These are phyloP conservation scores for Paecilomyces niveus DNA, from an alignment of 2,329 filamentous ascomycete genomes.

Conservation along the genomic window DNA sequence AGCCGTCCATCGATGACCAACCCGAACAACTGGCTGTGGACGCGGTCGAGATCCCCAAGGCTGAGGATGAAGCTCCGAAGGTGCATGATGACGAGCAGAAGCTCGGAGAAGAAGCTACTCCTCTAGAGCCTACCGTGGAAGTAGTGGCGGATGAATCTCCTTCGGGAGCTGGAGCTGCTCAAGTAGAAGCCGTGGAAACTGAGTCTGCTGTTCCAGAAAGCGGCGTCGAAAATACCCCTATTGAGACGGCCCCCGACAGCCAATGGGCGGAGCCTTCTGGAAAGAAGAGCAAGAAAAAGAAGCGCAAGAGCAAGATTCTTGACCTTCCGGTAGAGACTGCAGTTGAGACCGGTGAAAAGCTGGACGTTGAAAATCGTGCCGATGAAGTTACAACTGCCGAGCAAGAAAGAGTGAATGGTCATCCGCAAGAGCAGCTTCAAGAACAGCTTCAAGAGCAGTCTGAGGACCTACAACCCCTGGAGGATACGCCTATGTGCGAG, in stretches of 20 bases:
- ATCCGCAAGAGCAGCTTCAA: neutral
- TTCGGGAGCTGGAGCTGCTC: neutral
- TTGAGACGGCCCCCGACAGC: neutral
- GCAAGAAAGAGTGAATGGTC: neutral
- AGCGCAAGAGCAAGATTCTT: slow-evolving; percentile 14
- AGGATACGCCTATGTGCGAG: neutral
- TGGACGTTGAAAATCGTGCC: neutral
- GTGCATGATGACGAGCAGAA: neutral
- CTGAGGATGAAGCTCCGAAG: neutral
- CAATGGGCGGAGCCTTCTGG: slow-evolving; percentile 5
- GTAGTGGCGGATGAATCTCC: neutral
- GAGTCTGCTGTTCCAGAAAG: neutral
- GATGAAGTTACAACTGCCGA: neutral
- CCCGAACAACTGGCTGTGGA: neutral
- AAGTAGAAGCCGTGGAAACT: neutral
- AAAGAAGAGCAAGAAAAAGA: slow-evolving; percentile 22
- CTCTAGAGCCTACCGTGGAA: neutral
- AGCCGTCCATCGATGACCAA: neutral
- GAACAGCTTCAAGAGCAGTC: neutral
- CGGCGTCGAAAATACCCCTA: neutral
- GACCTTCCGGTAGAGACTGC: slow-evolving; percentile 7
- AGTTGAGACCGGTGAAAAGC: neutral
- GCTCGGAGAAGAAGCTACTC: neutral
- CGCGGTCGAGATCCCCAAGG: neutral
- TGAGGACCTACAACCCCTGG: neutral